Conservation (phyloP, 2,329 filamentous ascomycete species). For the Fusarium humuli region DNA sequence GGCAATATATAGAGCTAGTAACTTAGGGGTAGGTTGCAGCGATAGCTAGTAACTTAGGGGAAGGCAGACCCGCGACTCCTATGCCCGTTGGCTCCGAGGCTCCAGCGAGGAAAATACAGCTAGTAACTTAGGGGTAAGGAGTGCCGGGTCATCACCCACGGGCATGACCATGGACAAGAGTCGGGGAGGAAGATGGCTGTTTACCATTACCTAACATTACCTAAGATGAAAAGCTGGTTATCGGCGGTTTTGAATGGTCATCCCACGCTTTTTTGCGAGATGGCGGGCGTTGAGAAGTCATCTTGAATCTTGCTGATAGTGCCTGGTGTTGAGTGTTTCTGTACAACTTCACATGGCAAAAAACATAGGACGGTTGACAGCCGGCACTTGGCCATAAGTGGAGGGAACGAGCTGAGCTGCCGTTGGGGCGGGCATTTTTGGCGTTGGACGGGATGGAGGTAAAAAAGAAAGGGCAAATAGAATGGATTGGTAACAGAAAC, state of each 20-base stretch:
- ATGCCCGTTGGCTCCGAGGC: conserved; percentile 39
- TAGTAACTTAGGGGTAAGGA: conserved; percentile 46
- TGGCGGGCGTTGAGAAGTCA: conserved; percentile 28
- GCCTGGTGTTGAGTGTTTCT: background rate
- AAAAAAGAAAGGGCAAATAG: conserved; percentile 16
- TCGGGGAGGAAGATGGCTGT: background rate
- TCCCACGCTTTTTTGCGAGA: conserved; percentile 38
- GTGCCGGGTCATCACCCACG: conserved; percentile 34
- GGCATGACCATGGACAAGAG: conserved; percentile 25
- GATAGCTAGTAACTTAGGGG: conserved; percentile 44
- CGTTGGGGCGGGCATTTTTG: conserved; percentile 37
- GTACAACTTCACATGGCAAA: conserved; percentile 39
- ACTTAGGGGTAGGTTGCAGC: conserved; percentile 41
- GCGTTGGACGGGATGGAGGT: background rate
- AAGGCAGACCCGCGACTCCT: conserved; percentile 44
- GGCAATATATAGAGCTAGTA: conserved; percentile 32
- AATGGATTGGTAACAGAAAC: conserved; percentile 36
- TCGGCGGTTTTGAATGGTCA: conserved; percentile 40
- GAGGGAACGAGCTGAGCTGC: conserved; percentile 16
- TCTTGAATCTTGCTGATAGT: background rate
- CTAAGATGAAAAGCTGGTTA: conserved; percentile 44
- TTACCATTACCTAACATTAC: conserved; percentile 48
- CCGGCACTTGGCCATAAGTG: conserved; percentile 36
- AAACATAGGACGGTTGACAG: conserved; percentile 45
- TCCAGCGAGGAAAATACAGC: conserved; percentile 39